Base-by-base conservation (phyloP, 2,329 filamentous ascomycete species). In the Cladosporium sp. region DNA sequence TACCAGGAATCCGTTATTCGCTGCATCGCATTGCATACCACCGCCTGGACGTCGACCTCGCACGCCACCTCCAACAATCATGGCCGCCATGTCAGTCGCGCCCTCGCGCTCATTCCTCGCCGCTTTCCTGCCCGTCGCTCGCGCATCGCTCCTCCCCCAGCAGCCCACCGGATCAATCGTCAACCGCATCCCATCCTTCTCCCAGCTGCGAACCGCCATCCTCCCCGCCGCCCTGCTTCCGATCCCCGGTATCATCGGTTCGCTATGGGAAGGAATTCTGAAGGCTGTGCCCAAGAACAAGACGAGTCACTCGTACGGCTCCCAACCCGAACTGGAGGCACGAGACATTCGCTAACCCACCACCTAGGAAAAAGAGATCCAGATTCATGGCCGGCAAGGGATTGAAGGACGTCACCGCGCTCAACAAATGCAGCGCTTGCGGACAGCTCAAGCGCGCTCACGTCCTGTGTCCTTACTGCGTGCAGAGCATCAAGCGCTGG, bases 271-370 rank as follows among this genome's bases (percentile, higher is more conserved):
- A 60, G 90, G 88, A 5, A 81, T 99, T 40, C 78, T 99, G 59
- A 85, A 85, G 58, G 93, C 93, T 1, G 93, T 97, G 13, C 93
- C 93, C 4, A 99, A 99, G 80, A 97, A 96, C 76, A 99, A 97
- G 82, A 95, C 90, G 29, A 96, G 92, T 37, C 89, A 99, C 70
- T 89, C 89, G 77, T 51, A 47, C 18, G n/a, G 30, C 41, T 38
- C 20, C 47, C 20, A 37, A 13, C n/a, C 29, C 18, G 40, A 18
- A 5, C 8, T 19, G 17, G 8, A 20, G 24, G 30, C 18, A 9
- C 5, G n/a, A 29, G 18, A 20, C 38, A 34, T 7, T 11, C 2
- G 27, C 47, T 50, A 20, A 53, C 47, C 41, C n/a, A 45, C 27
- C 18, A 20, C 4, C 24, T 42, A 51, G 49, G 49, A 96, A 93